These are phyloP conservation scores for Pelargonium myrrhifolium DNA, from an alignment of 441 rosid genomes.

Conservation along the genomic window DNA sequence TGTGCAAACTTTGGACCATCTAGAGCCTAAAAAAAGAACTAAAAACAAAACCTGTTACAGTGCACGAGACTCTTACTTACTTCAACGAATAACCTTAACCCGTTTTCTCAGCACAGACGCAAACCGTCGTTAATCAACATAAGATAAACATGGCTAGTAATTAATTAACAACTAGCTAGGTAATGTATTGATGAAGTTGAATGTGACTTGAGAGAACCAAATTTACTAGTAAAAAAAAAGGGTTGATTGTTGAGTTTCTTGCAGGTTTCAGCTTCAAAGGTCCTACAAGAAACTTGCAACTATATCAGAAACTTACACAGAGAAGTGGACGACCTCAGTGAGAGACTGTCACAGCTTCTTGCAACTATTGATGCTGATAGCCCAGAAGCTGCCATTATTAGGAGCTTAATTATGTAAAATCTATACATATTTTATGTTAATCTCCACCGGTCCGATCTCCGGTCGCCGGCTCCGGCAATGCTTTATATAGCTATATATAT, in stretches of 20 bases:
- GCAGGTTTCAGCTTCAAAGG: constrained; percentile 82
- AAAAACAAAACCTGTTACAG: too few species aligned
- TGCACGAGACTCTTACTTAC: too few species aligned
- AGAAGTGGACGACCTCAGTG: constrained; percentile 79
- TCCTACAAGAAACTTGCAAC: constrained; percentile 85
- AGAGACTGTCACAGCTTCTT: constrained; percentile 72
- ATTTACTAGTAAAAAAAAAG: background rate
- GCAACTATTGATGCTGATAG: constrained; percentile 69
- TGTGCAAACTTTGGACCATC: constrained; percentile 13
- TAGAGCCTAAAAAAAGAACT: background rate
- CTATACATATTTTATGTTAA: background rate
- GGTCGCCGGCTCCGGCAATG: background rate
- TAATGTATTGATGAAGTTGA: constrained; percentile 4
- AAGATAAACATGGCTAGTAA: too few species aligned
- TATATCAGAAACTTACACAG: constrained; percentile 69
- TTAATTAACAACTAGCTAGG: too few species aligned
- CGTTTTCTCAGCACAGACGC: too few species aligned
- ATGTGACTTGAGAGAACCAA: background rate
- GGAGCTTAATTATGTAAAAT: constrained; percentile 64
- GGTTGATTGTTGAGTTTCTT: constrained; percentile 7
- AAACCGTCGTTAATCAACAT: too few species aligned
- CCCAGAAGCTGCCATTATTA: constrained; percentile 76
- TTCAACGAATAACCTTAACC: too few species aligned
- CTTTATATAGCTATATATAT: too few species aligned
- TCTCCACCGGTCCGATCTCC: background rate